phyloP scores from a whole-genome alignment of 2,329 filamentous ascomycete species.

The Myriosclerotinia duriaeana region DNA sequence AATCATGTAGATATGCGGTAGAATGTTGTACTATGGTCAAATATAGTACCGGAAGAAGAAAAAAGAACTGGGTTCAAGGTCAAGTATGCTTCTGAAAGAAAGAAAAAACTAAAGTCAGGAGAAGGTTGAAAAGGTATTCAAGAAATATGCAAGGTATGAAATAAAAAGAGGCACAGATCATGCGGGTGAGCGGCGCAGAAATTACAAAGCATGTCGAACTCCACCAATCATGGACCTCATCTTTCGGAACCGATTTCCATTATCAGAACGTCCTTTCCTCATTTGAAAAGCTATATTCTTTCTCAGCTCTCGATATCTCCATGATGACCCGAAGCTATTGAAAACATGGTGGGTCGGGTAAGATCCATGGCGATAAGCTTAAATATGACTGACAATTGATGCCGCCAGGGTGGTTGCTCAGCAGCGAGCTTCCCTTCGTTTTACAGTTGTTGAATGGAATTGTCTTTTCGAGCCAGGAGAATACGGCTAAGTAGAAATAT shows the following conservation, averaged over 20 bases:
- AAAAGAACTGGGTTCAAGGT: no score
- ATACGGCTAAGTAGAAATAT: neutral
- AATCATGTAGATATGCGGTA: neutral
- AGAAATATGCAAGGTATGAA: slow-evolving; percentile 1
- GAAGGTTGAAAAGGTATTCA: neutral
- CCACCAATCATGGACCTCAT: neutral
- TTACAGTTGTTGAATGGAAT: neutral
- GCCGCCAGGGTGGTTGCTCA: neutral
- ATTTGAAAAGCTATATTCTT: neutral
- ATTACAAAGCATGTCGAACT: neutral
- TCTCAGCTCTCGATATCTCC: neutral
- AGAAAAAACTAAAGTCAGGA: neutral
- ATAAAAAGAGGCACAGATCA: neutral
- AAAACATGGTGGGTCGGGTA: neutral
- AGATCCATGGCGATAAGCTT: neutral
- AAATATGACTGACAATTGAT: neutral
- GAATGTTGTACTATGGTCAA: neutral
- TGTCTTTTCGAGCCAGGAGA: neutral
- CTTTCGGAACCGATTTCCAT: neutral
- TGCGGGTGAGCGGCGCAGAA: neutral
- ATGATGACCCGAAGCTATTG: neutral
- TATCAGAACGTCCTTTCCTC: neutral
- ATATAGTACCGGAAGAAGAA: neutral
- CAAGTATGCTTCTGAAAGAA: no score
- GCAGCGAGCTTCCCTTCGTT: neutral